Evolutionary conservation across 495 filamentous ascomycete species (phyloP).

Genomic region (Neohortaea acidophila): DNA sequence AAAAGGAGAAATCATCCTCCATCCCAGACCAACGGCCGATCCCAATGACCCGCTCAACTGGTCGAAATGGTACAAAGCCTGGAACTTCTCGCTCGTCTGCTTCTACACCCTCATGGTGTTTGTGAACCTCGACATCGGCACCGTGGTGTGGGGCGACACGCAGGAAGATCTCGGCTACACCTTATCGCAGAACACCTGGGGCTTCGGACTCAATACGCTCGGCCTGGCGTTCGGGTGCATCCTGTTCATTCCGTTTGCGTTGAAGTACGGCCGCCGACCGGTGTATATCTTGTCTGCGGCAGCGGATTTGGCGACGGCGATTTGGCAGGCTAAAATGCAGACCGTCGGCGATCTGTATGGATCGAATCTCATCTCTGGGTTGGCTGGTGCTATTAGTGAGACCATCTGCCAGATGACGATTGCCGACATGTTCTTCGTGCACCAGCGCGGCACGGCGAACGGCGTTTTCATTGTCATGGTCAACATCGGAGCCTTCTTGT

Average conservation of each 20-base stretch:
- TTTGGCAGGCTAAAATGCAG: constrained; percentile 13
- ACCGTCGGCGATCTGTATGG: constrained; percentile 5
- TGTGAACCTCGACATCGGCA: constrained; percentile 9
- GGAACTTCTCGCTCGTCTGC: not conserved
- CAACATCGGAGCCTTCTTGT: constrained; percentile 6
- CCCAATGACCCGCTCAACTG: constrained; percentile 2
- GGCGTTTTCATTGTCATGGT: constrained; percentile 28
- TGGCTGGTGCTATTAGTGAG: constrained; percentile 10
- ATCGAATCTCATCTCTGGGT: constrained; percentile 4
- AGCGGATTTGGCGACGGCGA: constrained; percentile 25
- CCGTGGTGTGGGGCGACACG: constrained; percentile 3
- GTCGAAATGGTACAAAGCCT: not conserved
- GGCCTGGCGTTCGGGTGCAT: constrained; percentile 18
- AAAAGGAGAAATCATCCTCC: constrained; percentile 1
- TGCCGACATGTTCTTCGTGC: constrained; percentile 43
- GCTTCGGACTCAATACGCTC: constrained; percentile 5
- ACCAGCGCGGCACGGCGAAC: constrained; percentile 38
- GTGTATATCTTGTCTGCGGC: constrained; percentile 36
- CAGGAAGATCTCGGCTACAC: constrained; percentile 5
- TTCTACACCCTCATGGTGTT: constrained; percentile 2
- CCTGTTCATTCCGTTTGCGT: constrained; percentile 40
- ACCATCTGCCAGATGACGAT: constrained; percentile 37
- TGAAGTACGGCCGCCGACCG: constrained; percentile 40
- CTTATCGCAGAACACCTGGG: not conserved
- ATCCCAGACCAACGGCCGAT: not conserved